phyloP scores from a whole-genome alignment of 2,329 filamentous ascomycete species.

The Colletotrichum tanaceti region DNA sequence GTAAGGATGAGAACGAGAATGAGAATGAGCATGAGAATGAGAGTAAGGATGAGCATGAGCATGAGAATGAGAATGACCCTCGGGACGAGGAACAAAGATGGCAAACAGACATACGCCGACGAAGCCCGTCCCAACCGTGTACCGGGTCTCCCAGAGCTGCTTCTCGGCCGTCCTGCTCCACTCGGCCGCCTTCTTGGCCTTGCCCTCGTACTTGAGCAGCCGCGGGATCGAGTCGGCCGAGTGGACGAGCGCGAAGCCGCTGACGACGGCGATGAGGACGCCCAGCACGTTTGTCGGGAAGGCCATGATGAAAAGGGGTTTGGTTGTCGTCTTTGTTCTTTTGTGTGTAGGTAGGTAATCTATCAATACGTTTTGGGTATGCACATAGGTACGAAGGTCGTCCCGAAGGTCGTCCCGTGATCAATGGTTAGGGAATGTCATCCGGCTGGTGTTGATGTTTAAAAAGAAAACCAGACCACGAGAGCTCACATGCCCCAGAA shows the following conservation, averaged over 20 bases:
- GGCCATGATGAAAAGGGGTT: conserved; percentile 33
- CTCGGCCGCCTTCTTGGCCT: conserved; percentile 47
- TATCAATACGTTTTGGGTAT: no score
- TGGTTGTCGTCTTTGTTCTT: no score
- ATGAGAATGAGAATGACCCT: neutral
- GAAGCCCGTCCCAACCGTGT: conserved; percentile 47
- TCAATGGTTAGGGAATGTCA: no score
- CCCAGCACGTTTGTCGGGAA: conserved; percentile 37
- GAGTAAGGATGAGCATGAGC: no score
- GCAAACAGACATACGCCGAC: conserved; percentile 41
- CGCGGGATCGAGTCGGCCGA: conserved; percentile 46
- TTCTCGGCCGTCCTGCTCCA: conserved; percentile 47
- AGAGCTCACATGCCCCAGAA: conserved; percentile 15
- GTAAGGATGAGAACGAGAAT: no score
- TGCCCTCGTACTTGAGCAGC: conserved; percentile 46
- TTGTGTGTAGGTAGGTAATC: no score
- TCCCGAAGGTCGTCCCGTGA: no score
- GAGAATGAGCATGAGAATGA: no score
- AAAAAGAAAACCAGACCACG: neutral
- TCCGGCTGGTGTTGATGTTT: neutral
- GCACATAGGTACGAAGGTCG: no score
- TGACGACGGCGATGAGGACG: conserved; percentile 41
- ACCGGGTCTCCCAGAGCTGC: conserved; percentile 45
- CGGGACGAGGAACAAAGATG: no score
- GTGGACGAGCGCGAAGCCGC: conserved; percentile 43